Conservation (phyloP, 495 filamentous ascomycete species). For the Aspergillus taichungensis region DNA sequence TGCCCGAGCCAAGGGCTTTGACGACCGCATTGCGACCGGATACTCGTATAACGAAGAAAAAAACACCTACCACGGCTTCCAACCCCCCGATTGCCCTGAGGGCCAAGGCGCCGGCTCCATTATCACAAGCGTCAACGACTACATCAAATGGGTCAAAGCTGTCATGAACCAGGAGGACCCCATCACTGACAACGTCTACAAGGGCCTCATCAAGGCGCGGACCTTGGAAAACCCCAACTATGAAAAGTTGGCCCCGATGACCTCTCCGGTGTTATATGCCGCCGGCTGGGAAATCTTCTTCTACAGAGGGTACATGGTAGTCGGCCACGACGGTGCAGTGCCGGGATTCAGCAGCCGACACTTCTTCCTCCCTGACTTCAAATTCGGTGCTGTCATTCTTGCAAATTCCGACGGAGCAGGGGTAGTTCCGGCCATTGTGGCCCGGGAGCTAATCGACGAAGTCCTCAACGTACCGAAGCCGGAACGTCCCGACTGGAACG, state of each 20-base stretch:
- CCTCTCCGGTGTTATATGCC: slow-evolving; percentile 10
- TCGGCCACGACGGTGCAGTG: slow-evolving; percentile 10
- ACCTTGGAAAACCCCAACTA: slow-evolving; percentile 5
- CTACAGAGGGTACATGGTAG: slow-evolving; percentile 12
- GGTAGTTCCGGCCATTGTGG: slow-evolving; percentile 1
- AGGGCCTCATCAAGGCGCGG: slow-evolving; percentile 8
- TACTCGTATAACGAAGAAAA: slow-evolving; percentile 11
- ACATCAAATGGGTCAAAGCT: slow-evolving; percentile 32
- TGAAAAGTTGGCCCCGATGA: slow-evolving; percentile 1
- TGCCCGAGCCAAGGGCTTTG: slow-evolving; percentile 16
- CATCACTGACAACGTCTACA: slow-evolving; percentile 9
- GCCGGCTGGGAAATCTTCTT: slow-evolving; percentile 13
- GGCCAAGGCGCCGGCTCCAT: slow-evolving; percentile 34
- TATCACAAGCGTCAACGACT: slow-evolving; percentile 38
- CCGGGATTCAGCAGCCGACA: slow-evolving; percentile 9
- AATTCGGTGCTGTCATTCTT: slow-evolving; percentile 11
- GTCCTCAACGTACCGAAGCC: slow-evolving; percentile 1
- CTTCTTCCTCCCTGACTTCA: slow-evolving; percentile 12
- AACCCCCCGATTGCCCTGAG: slow-evolving; percentile 12
- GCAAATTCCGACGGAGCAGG: slow-evolving; percentile 8
- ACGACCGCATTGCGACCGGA: slow-evolving; percentile 23
- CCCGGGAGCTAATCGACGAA: slow-evolving; percentile 7
- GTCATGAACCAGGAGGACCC: slow-evolving; percentile 11
- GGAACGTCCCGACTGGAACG: not conserved
- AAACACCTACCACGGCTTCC: slow-evolving; percentile 2